Percentiles rank a stretch among this genome's conserved stretches.
phyloP scores from a whole-genome alignment of 768 basidiomycete species.

The Tulasnella calospora region DNA sequence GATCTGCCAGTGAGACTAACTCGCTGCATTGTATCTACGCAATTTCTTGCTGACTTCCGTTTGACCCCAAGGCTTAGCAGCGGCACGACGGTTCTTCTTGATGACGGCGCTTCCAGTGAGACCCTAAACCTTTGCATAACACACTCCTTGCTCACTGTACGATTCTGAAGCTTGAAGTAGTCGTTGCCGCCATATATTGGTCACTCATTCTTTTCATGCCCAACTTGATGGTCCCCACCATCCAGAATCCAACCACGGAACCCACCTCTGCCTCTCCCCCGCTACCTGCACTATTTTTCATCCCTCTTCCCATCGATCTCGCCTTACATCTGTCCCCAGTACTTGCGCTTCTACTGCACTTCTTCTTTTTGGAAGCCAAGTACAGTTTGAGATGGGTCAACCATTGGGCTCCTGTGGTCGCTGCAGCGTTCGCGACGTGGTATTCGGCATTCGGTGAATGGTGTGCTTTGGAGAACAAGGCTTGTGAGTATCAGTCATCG shows the following conservation, averaged over 20 bases:
- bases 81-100: conserved; percentile 53
- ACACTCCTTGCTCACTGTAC: conserved; percentile 35
- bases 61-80: conserved; percentile 21
- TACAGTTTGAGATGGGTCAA: conserved; percentile 42
- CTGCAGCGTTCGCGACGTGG: conserved; percentile 39
- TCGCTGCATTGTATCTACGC: background rate
- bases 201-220: conserved; percentile 54
- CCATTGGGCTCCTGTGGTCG: conserved; percentile 37
- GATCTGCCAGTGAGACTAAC: background rate
- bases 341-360: conserved; percentile 56
- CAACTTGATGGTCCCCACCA: conserved; percentile 43
- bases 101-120: conserved; percentile 61
- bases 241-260: conserved; percentile 37
- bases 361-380: conserved; percentile 58
- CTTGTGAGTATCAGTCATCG: conserved; percentile 46
- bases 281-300: conserved; percentile 32
- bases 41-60: background rate
- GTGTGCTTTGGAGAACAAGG: conserved; percentile 55
- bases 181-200: conserved; percentile 66
- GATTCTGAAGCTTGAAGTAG: conserved; percentile 40
- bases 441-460: conserved; percentile 67
- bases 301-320: conserved; percentile 54
- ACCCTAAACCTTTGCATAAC: background rate
- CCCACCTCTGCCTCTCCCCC: conserved; percentile 35
- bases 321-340: conserved; percentile 63